Conservation (phyloP, 1,139 yeast species). For the Kluyveromyces marxianus region DNA sequence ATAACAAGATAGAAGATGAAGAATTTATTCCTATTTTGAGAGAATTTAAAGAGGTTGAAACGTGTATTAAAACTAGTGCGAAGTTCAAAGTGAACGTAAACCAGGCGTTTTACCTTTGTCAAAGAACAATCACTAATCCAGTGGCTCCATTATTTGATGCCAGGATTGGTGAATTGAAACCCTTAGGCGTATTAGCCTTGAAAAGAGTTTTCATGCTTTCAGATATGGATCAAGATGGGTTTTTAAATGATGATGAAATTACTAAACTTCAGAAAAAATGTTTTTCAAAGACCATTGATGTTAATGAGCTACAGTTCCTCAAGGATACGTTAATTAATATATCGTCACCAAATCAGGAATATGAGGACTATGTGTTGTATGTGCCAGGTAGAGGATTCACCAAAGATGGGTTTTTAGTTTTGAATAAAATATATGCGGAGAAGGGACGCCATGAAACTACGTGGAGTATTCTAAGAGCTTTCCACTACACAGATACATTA, state of each 20-base stretch:
- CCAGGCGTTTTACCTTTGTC: constrained; percentile 83
- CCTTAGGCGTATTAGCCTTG: constrained; percentile 67
- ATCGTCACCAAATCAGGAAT: constrained; percentile 16
- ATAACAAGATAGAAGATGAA: constrained; percentile 38
- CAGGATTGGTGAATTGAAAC: constrained; percentile 77
- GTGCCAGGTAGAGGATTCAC: constrained; percentile 50
- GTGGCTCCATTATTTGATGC: constrained; percentile 90
- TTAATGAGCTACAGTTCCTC: constrained; percentile 44
- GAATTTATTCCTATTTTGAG: constrained; percentile 81
- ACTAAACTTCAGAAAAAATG: constrained; percentile 63
- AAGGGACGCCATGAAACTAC: constrained; percentile 92
- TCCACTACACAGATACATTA: constrained; percentile 84
- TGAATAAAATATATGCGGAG: constrained; percentile 79
- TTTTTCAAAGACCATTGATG: constrained; percentile 53
- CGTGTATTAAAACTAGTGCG: constrained; percentile 84
- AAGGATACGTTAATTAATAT: constrained; percentile 33
- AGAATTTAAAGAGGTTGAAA: constrained; percentile 90
- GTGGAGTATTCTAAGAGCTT: constrained; percentile 86
- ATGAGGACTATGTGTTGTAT: constrained; percentile 14
- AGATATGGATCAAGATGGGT: constrained; percentile 88
- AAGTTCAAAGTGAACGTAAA: constrained; percentile 74
- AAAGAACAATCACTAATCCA: constrained; percentile 86
- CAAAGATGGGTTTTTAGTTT: constrained; percentile 62
- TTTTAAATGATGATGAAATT: constrained; percentile 61
- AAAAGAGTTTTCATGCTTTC: constrained; percentile 75